Evolutionary conservation across 768 basidiomycete species (phyloP), one percentile per base, ranked within the genome.

Genomic region (Suillus americanus): DNA sequence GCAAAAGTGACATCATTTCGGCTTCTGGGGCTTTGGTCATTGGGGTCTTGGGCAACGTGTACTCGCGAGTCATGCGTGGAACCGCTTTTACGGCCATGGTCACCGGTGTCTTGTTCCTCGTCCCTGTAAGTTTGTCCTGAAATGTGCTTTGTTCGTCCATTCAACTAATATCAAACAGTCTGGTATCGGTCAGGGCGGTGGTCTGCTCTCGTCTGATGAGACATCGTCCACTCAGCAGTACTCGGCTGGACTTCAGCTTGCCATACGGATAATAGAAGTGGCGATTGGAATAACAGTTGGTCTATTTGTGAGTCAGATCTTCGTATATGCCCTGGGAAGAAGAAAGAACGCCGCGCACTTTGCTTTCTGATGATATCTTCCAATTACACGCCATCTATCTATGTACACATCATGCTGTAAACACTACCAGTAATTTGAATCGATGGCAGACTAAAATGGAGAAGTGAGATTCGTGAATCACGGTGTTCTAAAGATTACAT

Each of bases 1-100:
- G 86, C 65, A 81, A 86, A 62, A 85, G 88, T 13, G 89, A 92
- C 74, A 84, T 94, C 62, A 86, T 91, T 25, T 89, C 91, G 35
- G 90, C 91, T 46, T 82, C 87, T 66, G 92, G 93, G 23, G 91
- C 93, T 25, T 83, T 92, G 68, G 84, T 88, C 40, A 87, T 92
- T 64, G 92, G 93, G 41, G 75, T 88, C n/a, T 81, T 92, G 41
- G 92, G 91, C 55, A 94, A 94, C 71, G 71, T 88, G n/a, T 94
- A 93, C 72, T 92, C 91, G 41, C 84, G 92, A 20, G 75, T 89
- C 20, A 80, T 88, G 64, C 82, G 87, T 35, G 92, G 92, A 61
- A 94, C 92, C 3, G 92, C 94, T 3, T 95, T 95, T 74, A 93
- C 92, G 0, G 87, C 89, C 13, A 95, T 94, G 91, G 90, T 94